Conservation (phyloP, 2,329 filamentous ascomycete species). For the Verticillium alfalfae region DNA sequence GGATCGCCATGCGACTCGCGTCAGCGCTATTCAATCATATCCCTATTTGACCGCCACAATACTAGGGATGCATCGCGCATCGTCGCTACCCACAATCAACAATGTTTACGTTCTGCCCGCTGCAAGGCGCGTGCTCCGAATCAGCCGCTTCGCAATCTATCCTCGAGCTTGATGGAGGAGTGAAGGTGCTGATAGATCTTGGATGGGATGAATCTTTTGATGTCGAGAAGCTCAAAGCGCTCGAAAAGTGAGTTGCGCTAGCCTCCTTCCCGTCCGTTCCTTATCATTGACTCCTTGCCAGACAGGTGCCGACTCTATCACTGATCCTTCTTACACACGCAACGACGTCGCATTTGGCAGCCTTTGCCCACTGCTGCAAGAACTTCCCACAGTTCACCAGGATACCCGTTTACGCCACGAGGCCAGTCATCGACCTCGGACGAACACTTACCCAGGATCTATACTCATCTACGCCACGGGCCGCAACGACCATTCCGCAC, state of each 20-base stretch:
- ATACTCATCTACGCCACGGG: conserved; percentile 84
- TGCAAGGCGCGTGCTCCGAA: conserved; percentile 85
- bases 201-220: conserved; percentile 96
- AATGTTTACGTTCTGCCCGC: conserved; percentile 95
- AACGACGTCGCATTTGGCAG: conserved; percentile 84
- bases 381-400: conserved; percentile 87
- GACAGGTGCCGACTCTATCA: conserved; percentile 86
- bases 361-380: conserved; percentile 95
- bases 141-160: conserved; percentile 91
- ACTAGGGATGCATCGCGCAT: not conserved
- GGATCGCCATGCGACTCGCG: not conserved
- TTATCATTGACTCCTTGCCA: conserved; percentile 27
- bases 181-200: conserved; percentile 91
- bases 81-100: conserved; percentile 14
- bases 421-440: conserved; percentile 87
- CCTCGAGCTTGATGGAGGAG: conserved; percentile 89
- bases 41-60: not conserved
- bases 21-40: not conserved
- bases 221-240: conserved; percentile 70
- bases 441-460: conserved; percentile 87
- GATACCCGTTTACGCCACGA: conserved; percentile 91
- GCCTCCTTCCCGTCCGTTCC: not conserved
- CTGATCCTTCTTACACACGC: conserved; percentile 93
- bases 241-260: conserved; percentile 69
- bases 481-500: conserved; percentile 74